phyloP scores from a whole-genome alignment of 2,329 filamentous ascomycete genomes.

The Penicillium sp. region DNA sequence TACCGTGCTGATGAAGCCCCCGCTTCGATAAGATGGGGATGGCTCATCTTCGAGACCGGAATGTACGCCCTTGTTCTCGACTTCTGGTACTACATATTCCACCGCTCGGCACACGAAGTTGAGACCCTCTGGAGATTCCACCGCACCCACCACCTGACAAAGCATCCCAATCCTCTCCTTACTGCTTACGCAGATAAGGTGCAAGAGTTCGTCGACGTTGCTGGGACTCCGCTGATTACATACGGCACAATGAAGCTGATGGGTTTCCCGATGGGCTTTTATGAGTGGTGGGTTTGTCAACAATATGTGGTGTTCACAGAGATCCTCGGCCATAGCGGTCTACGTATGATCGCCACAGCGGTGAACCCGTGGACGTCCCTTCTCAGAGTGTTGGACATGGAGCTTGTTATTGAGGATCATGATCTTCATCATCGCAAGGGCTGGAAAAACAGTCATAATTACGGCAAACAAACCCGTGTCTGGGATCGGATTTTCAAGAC shows the following conservation, averaged over 20 bases:
- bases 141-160: conserved; percentile 50
- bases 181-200: conserved; percentile 47
- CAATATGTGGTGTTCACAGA: conserved; percentile 36
- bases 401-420: conserved; percentile 48
- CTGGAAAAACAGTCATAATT: conserved; percentile 41
- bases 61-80: conserved; percentile 48
- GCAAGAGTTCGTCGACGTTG: conserved; percentile 48
- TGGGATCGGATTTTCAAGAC: conserved; percentile 23
- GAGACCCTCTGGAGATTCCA: conserved; percentile 47
- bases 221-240: conserved; percentile 43
- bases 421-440: conserved; percentile 33
- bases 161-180: conserved; percentile 48
- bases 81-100: conserved; percentile 45
- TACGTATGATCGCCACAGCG: conserved; percentile 39
- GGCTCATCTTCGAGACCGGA: conserved; percentile 43
- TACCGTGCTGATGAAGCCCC: conserved; percentile 29
- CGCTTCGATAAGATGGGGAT: conserved; percentile 32
- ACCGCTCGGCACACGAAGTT: conserved; percentile 46
- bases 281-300: conserved; percentile 48
- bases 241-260: conserved; percentile 40
- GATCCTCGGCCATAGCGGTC: conserved; percentile 17
- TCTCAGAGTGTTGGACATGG: conserved; percentile 34
- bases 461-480: conserved; percentile 28
- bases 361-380: conserved; percentile 40
- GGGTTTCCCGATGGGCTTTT: conserved; percentile 50